Conservation (phyloP, 2,329 filamentous ascomycete genomes). For the Macrophomina phaseolina region DNA sequence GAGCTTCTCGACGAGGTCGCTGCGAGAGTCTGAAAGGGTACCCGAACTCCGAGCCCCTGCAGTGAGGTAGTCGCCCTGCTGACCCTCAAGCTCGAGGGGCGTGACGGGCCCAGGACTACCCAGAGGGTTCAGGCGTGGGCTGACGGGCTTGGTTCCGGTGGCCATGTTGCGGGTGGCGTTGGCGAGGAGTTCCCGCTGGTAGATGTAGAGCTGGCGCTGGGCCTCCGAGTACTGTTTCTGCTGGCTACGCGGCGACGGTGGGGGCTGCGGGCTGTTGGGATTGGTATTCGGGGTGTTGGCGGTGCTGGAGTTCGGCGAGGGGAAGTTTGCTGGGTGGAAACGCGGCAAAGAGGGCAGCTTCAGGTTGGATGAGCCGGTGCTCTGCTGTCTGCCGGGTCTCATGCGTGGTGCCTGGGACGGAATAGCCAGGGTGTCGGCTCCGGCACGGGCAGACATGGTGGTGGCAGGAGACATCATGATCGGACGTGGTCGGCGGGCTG, state of each 20-base stretch:
- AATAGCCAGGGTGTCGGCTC: conserved; percentile 40
- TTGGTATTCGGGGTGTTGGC: conserved; percentile 45
- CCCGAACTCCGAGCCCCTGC: conserved; percentile 45
- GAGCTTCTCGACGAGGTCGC: conserved; percentile 55
- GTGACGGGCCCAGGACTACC: conserved; percentile 60
- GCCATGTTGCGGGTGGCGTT: conserved; percentile 31
- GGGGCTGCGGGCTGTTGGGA: conserved; percentile 49
- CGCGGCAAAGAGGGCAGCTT: conserved; percentile 57
- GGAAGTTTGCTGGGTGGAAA: conserved; percentile 60
- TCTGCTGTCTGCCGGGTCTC: conserved; percentile 42
- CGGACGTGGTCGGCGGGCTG: conserved; percentile 9
- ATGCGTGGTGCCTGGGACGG: conserved; percentile 43
- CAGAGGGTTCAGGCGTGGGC: conserved; percentile 55
- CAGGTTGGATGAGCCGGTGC: conserved; percentile 44
- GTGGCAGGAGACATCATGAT: conserved; percentile 15
- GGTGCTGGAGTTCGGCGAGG: conserved; percentile 46
- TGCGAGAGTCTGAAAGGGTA: conserved; percentile 31
- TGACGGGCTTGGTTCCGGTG: conserved; percentile 46
- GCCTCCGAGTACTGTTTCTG: conserved; percentile 55
- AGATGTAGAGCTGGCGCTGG: conserved; percentile 55
- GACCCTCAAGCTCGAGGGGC: conserved; percentile 56
- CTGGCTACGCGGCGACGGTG: conserved; percentile 50
- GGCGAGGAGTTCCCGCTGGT: conserved; percentile 54
- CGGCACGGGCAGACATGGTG: conserved; percentile 17
- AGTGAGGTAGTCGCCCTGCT: conserved; percentile 53